phyloP scores from a whole-genome alignment of 2,329 filamentous ascomycete species.

The Colletotrichum camelliae region DNA sequence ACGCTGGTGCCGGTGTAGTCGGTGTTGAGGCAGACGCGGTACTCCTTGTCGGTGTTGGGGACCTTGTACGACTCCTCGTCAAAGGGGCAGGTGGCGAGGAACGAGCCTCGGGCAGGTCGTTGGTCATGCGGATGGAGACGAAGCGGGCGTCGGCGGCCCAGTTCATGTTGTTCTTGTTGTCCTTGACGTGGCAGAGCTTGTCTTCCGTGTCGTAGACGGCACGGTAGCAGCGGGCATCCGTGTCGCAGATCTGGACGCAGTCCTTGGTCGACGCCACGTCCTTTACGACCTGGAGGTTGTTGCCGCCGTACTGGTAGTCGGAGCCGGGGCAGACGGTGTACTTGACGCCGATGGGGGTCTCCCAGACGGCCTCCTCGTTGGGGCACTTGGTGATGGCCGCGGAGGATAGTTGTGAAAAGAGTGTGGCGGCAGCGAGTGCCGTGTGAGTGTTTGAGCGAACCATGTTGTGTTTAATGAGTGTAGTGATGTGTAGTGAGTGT shows the following conservation, averaged over 20 bases:
- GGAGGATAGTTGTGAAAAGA: constrained; percentile 8
- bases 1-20: constrained; percentile 17
- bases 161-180: constrained; percentile 12
- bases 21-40: constrained; percentile 16
- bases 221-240: constrained; percentile 10
- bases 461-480: not conserved
- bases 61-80: constrained; percentile 7
- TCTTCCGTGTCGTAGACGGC: constrained; percentile 20
- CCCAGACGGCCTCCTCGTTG: constrained; percentile 10
- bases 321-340: constrained; percentile 21
- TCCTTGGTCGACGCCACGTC: constrained; percentile 6
- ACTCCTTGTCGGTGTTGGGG: not conserved
- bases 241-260: constrained; percentile 17
- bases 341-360: constrained; percentile 8
- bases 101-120: constrained; percentile 9
- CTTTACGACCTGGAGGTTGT: constrained; percentile 1
- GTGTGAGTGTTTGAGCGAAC: constrained; percentile 2
- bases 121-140: constrained; percentile 17
- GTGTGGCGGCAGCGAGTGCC: constrained; percentile 8
- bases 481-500: not conserved
- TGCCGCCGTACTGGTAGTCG: constrained; percentile 16
- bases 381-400: constrained; percentile 19
- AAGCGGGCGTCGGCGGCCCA: constrained; percentile 19
- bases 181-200: constrained; percentile 17
- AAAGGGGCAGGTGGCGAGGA: constrained; percentile 15